phyloP scores from a whole-genome alignment of 2,329 filamentous ascomycete species.

The Fusarium agapanthi region DNA sequence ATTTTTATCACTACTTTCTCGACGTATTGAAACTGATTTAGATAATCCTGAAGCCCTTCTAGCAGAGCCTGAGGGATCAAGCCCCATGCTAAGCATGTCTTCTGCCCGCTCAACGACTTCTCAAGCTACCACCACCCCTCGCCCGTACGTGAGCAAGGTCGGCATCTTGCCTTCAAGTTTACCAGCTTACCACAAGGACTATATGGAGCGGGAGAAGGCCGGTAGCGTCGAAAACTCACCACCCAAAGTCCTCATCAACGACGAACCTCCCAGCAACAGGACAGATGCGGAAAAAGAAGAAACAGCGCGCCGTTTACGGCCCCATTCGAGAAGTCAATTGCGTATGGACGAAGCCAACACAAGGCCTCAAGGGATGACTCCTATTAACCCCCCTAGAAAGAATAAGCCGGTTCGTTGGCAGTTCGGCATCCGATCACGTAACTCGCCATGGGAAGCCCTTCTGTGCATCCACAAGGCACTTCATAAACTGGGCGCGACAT shows the following conservation, averaged over 20 bases:
- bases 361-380: conserved; percentile 70
- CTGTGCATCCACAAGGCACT: conserved; percentile 95
- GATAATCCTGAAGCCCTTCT: conserved; percentile 48
- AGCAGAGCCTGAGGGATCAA: conserved; percentile 51
- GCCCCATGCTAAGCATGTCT: conserved; percentile 63
- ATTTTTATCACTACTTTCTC: not conserved
- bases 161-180: conserved; percentile 91
- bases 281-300: conserved; percentile 82
- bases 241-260: conserved; percentile 54
- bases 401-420: conserved; percentile 91
- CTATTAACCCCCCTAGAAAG: conserved; percentile 72
- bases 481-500: conserved; percentile 85
- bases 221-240: conserved; percentile 57
- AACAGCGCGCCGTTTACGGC: conserved; percentile 81
- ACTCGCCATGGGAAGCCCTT: conserved; percentile 92
- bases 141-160: conserved; percentile 81
- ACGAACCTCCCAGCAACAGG: conserved; percentile 60
- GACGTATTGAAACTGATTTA: conserved; percentile 44
- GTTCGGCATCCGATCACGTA: conserved; percentile 94
- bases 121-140: conserved; percentile 56
- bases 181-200: conserved; percentile 89
- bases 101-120: conserved; percentile 64
- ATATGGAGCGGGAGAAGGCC: conserved; percentile 77
- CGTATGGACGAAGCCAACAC: conserved; percentile 71
- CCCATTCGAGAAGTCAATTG: conserved; percentile 78